Evolutionary conservation across 1,139 yeast species (phyloP), one percentile per base, ranked within the genome.

Genomic region (Sugiyamaella novakii): DNA sequence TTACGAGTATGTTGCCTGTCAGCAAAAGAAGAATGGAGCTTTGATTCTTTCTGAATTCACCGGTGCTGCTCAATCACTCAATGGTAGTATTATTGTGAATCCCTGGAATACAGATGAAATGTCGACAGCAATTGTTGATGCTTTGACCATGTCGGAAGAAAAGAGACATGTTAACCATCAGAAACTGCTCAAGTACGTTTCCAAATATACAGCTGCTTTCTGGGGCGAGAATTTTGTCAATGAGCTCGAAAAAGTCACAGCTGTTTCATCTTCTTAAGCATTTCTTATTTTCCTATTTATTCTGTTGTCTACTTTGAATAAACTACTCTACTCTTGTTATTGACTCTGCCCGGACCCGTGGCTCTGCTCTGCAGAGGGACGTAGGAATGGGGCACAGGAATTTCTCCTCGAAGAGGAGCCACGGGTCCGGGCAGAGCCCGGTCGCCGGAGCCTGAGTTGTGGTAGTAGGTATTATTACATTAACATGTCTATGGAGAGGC

Each of bases 91-190:
- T 18, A 83, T 92, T 54, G 96, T 92, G 27, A 92, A 92, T 64
- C 99, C 99, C 2, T 92, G 99, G 99, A 92, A 91, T 67, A 91
- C 92, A 14, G 98, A 94, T 60, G 98, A 94, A 60, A 71, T 92
- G 63, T 81, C 95, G 29, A 86, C 80, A 43, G 85, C 98, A 1
- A 85, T 92, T 50, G 77, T 84, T 61, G 97, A 91, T 65, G 84
- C 96, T 35, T 76, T 92, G 61, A 88, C 96, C 0, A 72, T 92
- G 66, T 87, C 95, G 2, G 80, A 79, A 31, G 97, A 88, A 60
- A 87, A 87, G 74, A 80, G 81, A 60, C 76, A 72, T 30, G 79
- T 83, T 17, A 91, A 89, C 63, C 92, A 89, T 71, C 78, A 83
- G 48, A 87, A 87, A 68, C 76, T 92, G 66, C 88, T 87, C 73